Base-by-base conservation (phyloP, 164 flowering plant species). In the Magnolia officinalis region DNA sequence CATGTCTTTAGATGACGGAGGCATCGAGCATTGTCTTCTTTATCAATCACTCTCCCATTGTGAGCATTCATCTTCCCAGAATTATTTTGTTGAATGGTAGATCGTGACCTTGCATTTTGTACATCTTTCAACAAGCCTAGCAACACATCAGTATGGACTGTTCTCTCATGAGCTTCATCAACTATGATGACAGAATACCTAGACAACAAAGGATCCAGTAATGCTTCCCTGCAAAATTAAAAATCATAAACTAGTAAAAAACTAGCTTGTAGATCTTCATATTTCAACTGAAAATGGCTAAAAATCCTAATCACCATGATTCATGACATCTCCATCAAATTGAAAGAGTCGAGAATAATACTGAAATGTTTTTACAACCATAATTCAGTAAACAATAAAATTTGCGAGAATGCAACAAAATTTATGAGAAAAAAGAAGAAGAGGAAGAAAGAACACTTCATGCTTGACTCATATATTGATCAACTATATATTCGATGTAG, bases 101-200 rank as follows among this genome's bases (percentile, higher is more conserved):
- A 58, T 73, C 69, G 80, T 59, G 89, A 89, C 83, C 97, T 89
- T 74, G 85, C 83, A 29, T 80, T 77, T 75, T 91, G 95, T 52
- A 96, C 92, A 71, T 82, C 84, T 84, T 94, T 96, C 82, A 94
- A 82, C 84, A 94, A 83, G 59, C 97, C 98, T 71, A 96, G 80
- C 80, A 96, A 79, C 51, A 96, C 98, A 86, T 94, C 99, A 70
- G 99, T 96, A 77, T 94, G 95, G 59, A 96, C 88, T 37, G 99
- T 96, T 86, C 99, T 90, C 87, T 94, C 98, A 79, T 96, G 99
- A 77, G 99, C 99, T 86, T 96, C 99, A 86, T 96, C 98, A 79
- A 96, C 89, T 79, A 96, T 88, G 65, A 96, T 86, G 75, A 94
- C 95, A 18, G 99, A 89, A 82, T 94, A 96, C 77, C 77, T 92